phyloP scores from a whole-genome alignment of 768 basidiomycete species.

The Strobilomyces dryophilus region DNA sequence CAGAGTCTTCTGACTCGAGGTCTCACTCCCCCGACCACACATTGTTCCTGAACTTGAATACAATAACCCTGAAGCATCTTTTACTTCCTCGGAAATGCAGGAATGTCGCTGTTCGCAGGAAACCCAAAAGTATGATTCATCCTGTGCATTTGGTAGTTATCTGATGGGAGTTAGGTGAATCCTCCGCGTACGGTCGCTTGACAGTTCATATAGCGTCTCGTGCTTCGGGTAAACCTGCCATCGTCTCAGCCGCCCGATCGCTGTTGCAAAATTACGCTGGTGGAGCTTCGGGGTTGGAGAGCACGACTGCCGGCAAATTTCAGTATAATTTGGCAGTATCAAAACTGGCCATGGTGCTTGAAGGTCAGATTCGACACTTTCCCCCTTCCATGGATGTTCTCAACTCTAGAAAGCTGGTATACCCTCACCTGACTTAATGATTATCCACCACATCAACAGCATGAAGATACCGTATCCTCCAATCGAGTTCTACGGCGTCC shows the following conservation, averaged over 20 bases:
- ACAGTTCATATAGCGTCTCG: constrained; percentile 56
- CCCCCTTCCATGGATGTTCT: constrained; percentile 4
- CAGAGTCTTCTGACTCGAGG: constrained; percentile 65
- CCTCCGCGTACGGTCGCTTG: constrained; percentile 25
- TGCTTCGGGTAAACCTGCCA: constrained; percentile 58
- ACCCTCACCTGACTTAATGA: constrained; percentile 71
- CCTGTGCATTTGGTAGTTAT: not conserved
- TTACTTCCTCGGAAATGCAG: constrained; percentile 19
- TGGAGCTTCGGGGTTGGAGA: not conserved
- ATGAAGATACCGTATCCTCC: constrained; percentile 38
- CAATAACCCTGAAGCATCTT: constrained; percentile 18
- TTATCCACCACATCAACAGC: constrained; percentile 57
- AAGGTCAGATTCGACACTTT: constrained; percentile 43
- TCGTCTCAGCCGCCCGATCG: constrained; percentile 50
- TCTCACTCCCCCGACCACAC: constrained; percentile 50
- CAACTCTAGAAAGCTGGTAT: constrained; percentile 48
- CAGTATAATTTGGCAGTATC: constrained; percentile 40
- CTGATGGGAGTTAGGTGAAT: constrained; percentile 12
- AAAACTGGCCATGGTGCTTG: constrained; percentile 46
- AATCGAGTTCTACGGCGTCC: constrained; percentile 69
- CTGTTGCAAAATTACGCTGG: constrained; percentile 33
- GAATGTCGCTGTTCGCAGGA: constrained; percentile 25
- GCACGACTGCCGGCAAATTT: not conserved
- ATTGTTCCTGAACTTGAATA: constrained; percentile 8
- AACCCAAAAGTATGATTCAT: constrained; percentile 19